Conservation (phyloP, 208 protist genomes). For the Leishmania martiniquensis region DNA sequence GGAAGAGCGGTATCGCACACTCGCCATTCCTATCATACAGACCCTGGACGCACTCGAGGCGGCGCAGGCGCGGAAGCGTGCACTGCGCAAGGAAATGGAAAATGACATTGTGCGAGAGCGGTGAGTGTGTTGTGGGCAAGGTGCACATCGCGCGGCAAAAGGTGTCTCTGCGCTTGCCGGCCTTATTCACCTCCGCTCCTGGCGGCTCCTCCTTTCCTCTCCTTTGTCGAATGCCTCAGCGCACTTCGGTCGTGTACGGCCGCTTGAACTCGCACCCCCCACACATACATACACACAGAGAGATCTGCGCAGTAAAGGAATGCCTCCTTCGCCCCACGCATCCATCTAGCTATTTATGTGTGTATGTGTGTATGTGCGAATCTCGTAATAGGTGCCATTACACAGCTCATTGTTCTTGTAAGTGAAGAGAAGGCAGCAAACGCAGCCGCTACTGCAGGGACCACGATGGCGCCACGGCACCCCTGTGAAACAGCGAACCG, state of each 20-base stretch:
- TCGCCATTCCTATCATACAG: constrained; percentile 80
- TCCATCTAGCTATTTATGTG: neutral
- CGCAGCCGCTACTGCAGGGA: neutral
- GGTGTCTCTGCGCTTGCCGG: neutral
- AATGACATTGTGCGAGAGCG: constrained; percentile 60
- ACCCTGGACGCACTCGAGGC: constrained; percentile 83
- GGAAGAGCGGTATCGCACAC: constrained; percentile 73
- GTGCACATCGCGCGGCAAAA: neutral
- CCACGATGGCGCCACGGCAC: neutral
- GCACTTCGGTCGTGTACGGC: neutral
- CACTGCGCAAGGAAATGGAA: constrained; percentile 70
- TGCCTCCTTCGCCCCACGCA: neutral
- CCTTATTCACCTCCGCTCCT: neutral
- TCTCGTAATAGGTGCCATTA: neutral
- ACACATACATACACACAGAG: neutral
- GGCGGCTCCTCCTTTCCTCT: neutral
- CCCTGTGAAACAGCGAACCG: neutral
- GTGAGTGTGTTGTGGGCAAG: neutral
- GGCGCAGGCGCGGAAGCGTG: constrained; percentile 48
- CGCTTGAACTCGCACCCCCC: too few relatives aligned
- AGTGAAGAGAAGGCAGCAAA: neutral
- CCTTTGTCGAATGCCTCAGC: neutral
- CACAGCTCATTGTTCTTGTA: neutral
- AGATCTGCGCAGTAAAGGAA: neutral
- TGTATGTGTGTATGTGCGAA: neutral